Conservation (phyloP, 2,329 filamentous ascomycete genomes). For the Aspergillus intermedius region DNA sequence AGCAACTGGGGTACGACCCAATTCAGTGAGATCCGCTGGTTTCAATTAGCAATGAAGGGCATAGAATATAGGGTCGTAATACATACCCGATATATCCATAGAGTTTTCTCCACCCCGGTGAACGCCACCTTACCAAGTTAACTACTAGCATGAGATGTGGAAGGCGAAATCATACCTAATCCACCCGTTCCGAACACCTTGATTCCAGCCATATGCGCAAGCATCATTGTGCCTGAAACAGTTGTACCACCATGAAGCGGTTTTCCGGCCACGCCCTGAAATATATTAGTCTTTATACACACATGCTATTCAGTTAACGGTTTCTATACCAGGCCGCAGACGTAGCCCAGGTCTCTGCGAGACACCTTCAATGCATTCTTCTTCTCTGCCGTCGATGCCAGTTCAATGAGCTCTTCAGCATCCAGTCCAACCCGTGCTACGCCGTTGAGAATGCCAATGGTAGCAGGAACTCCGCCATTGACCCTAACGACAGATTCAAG, state of each 20-base stretch:
- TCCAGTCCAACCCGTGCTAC: conserved; percentile 72
- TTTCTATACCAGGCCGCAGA: conserved; percentile 63
- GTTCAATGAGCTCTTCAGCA: conserved; percentile 63
- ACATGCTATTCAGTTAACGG: not conserved
- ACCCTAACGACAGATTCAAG: conserved; percentile 75
- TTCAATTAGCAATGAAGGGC: not conserved
- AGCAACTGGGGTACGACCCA: conserved; percentile 80
- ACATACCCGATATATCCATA: conserved; percentile 71
- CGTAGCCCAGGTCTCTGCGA: conserved; percentile 74
- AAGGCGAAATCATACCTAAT: conserved; percentile 48
- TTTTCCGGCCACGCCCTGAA: conserved; percentile 57
- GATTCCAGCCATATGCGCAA: conserved; percentile 81
- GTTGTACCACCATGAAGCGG: conserved; percentile 84
- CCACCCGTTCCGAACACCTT: conserved; percentile 91
- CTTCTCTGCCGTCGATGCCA: conserved; percentile 60
- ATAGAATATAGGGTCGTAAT: not conserved
- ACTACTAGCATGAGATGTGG: not conserved
- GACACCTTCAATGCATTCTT: conserved; percentile 74
- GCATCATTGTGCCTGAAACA: conserved; percentile 84
- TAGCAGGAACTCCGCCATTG: conserved; percentile 79
- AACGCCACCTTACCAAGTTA: conserved; percentile 58
- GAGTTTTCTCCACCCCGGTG: conserved; percentile 80
- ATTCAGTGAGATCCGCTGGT: conserved; percentile 79
- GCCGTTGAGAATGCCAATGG: conserved; percentile 80
- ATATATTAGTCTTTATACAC: conserved; percentile 1